A percentile compares a stretch with the other conserved stretches of the same genome.
phyloP scores from a whole-genome alignment of 2,329 filamentous ascomycete genomes.

The Phialophora tarda region DNA sequence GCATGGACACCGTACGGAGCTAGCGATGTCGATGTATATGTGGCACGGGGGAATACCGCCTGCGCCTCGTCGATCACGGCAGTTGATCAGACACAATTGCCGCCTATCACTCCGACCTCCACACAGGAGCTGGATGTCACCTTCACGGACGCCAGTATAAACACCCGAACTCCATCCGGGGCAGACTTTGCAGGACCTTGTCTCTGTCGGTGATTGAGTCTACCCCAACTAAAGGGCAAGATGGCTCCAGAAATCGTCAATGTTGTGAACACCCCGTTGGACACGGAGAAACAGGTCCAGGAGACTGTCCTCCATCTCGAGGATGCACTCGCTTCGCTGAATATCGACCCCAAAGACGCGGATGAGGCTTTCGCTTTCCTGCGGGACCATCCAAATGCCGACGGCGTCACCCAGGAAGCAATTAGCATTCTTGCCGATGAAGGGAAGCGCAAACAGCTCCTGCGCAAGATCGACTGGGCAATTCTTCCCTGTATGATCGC shows the following conservation, averaged over 20 bases:
- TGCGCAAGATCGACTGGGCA: slow-evolving; percentile 44
- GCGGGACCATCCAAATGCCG: slow-evolving; percentile 32
- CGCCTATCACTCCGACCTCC: slow-evolving; percentile 7
- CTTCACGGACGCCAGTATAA: not conserved
- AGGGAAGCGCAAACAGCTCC: slow-evolving; percentile 32
- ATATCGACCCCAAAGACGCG: slow-evolving; percentile 31
- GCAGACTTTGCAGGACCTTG: not conserved
- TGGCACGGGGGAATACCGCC: slow-evolving; percentile 16
- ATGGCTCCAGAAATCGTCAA: slow-evolving; percentile 20
- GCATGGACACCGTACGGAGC: not conserved
- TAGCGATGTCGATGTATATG: slow-evolving; percentile 10
- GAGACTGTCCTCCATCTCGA: slow-evolving; percentile 28
- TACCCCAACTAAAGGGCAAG: not conserved
- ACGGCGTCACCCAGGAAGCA: slow-evolving; percentile 31
- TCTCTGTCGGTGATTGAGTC: not conserved
- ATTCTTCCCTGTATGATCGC: slow-evolving; percentile 45
- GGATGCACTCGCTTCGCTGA: slow-evolving; percentile 26
- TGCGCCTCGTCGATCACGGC: slow-evolving; percentile 25
- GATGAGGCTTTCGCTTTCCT: slow-evolving; percentile 37
- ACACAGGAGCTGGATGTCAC: slow-evolving; percentile 3
- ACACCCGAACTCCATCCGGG: not conserved
- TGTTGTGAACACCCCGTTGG: not conserved
- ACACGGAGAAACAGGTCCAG: slow-evolving; percentile 28
- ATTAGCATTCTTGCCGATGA: slow-evolving; percentile 32
- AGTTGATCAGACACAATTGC: slow-evolving; percentile 25